phyloP scores from a whole-genome alignment of 208 protist genomes.

The Trypanosoma congolense region DNA sequence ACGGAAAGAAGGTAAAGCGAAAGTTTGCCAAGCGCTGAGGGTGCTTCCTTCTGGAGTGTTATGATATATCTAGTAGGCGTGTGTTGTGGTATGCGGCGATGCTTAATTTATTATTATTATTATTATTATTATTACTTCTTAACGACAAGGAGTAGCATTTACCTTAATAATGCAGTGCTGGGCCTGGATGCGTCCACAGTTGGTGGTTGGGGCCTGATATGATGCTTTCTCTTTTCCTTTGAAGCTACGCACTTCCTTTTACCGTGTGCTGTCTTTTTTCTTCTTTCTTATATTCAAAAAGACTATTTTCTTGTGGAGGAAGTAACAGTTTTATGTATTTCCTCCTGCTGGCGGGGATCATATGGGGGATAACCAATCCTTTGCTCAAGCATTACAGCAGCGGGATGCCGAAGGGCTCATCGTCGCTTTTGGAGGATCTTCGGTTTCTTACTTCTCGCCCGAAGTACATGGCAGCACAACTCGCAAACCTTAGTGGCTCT shows the following conservation, averaged over 20 bases:
- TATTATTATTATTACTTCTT: too few species aligned
- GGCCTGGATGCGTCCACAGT: too few species aligned
- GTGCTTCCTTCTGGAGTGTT: background rate
- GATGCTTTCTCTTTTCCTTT: too few species aligned
- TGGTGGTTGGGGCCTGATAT: too few species aligned
- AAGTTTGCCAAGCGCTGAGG: constrained; percentile 84
- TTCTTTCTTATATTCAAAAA: constrained; percentile 6
- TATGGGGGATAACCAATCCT: constrained; percentile 85
- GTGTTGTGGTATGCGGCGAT: background rate
- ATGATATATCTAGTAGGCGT: too few species aligned
- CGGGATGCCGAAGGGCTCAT: constrained; percentile 47
- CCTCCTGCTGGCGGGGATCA: constrained; percentile 62
- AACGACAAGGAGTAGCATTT: too few species aligned
- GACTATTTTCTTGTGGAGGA: too few species aligned
- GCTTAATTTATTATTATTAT: too few species aligned
- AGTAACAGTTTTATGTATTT: constrained; percentile 50
- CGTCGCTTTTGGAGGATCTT: constrained; percentile 55
- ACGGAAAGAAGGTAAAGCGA: constrained; percentile 82
- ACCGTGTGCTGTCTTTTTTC: constrained; percentile 21
- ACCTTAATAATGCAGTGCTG: too few species aligned
- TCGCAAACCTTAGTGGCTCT: constrained; percentile 64
- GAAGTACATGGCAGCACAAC: constrained; percentile 66
- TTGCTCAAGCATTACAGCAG: constrained; percentile 74
- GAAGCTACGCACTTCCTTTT: background rate
- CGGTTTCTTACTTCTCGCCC: constrained; percentile 53